Evolutionary conservation across 2,329 filamentous ascomycete species (phyloP).

Genomic region (Trichoderma koningiopsis): DNA sequence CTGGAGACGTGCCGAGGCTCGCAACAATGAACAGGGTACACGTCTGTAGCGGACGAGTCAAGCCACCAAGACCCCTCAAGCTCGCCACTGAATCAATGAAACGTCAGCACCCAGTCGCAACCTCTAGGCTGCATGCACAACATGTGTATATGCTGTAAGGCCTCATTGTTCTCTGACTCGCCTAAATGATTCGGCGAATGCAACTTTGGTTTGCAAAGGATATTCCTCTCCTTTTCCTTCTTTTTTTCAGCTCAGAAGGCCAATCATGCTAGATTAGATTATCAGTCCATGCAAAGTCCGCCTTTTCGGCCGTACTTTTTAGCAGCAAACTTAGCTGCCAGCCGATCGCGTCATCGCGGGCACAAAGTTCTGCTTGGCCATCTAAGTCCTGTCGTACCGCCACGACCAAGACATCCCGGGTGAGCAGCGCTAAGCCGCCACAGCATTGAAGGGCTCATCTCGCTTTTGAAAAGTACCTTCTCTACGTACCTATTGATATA

Average conservation of each 20-base stretch:
- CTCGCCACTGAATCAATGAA: not conserved
- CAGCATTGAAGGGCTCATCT: not conserved
- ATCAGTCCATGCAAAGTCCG: not conserved
- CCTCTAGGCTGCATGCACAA: not conserved
- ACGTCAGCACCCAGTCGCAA: not conserved
- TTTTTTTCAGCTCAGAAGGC: not conserved
- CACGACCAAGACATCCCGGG: not conserved
- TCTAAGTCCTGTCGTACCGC: not conserved
- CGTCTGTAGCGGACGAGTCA: not conserved
- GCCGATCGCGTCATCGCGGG: constrained; percentile 16
- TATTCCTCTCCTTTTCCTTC: not conserved
- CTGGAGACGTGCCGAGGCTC: constrained; percentile 7
- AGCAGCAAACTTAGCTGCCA: not conserved
- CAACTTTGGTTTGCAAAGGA: not conserved
- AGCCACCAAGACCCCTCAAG: not conserved
- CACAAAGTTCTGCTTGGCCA: constrained; percentile 12
- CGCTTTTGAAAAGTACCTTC: not conserved
- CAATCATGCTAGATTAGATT: not conserved
- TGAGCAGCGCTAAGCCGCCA: not conserved
- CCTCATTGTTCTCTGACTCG: constrained; percentile 2
- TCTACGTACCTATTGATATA: not conserved
- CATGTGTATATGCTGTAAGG: not conserved
- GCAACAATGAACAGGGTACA: not conserved
- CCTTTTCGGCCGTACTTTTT: constrained; percentile 16
- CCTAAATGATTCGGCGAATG: constrained; percentile 13